phyloP scores from a whole-genome alignment of 805 yeast species.

The Wickerhamomyces tratensis region DNA sequence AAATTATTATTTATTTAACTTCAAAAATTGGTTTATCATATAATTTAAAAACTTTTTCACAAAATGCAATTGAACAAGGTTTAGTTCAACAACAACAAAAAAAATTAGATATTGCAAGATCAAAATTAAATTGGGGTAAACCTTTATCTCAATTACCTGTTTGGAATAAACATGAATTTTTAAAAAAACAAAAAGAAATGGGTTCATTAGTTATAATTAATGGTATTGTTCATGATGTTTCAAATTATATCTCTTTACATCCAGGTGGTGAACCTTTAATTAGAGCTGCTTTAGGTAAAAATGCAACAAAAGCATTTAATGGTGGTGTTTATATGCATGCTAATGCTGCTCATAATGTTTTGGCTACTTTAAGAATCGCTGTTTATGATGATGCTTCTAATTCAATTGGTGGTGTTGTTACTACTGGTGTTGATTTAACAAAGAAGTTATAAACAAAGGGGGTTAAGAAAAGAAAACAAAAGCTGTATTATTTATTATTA shows the following conservation, averaged over 20 bases:
- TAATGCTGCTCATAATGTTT: conserved; percentile 75
- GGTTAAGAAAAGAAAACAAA: not conserved
- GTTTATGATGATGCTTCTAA: conserved; percentile 20
- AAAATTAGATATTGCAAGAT: conserved; percentile 57
- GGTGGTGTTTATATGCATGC: conserved; percentile 84
- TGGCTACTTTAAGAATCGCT: conserved; percentile 78
- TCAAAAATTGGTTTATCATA: conserved; percentile 63
- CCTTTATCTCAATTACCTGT: conserved; percentile 57
- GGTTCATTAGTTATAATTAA: conserved; percentile 60
- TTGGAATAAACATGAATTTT: conserved; percentile 60
- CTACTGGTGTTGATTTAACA: not conserved
- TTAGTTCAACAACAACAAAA: conserved; percentile 76
- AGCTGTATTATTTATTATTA: too few relatives aligned
- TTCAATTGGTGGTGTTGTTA: not conserved
- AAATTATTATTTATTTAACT: conserved; percentile 44
- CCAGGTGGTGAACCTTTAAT: conserved; percentile 79
- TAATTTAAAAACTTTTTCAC: conserved; percentile 68
- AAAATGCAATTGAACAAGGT: conserved; percentile 77
- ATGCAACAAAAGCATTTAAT: conserved; percentile 75
- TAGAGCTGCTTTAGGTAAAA: conserved; percentile 66
- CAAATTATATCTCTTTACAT: conserved; percentile 60
- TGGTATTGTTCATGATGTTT: conserved; percentile 74
- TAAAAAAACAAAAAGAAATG: conserved; percentile 36
- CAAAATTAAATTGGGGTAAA: conserved; percentile 67
- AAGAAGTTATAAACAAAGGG: not conserved